Evolutionary conservation across 2,329 filamentous ascomycete genomes (phyloP), one percentile per base, ranked within the genome.

Genomic region (Aotearoamyces nothofagi): DNA sequence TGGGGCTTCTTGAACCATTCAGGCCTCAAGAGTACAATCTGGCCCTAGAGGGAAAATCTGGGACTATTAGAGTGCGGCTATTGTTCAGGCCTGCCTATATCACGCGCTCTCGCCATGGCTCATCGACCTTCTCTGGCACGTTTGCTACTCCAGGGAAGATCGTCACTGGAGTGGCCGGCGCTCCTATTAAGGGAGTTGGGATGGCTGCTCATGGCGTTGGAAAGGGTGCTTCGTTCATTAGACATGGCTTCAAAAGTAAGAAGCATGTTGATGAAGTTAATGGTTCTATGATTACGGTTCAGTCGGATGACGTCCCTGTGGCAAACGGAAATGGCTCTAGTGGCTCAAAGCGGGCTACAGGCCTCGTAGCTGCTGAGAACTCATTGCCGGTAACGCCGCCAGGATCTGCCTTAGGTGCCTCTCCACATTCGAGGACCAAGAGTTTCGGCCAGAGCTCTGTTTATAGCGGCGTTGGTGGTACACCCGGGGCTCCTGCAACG

Each of bases 71-170:
- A 26, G 54, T 98, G 36, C 79, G 82, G 40, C 67, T 98, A 49
- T 60, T 96, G 14, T 98, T 98, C 71, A 83, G 83, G 36, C 83
- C 90, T 9, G 76, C 83, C 49, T 98, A 96, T 47, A 78, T 98
- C 35, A 79, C 78, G 9, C 75, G 90, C 31, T 69, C 79, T 9
- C 70, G 84, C 27, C 82, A 94, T 53, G 90, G 90, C 29, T 90
- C 84, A 0, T 84, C 84, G 1, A 94, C 87, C 1, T 93, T 98
- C 58, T 77, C 78, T 1, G 86, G 86, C 17, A 92, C 84, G 1
- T 94, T 96, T 50, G 78, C 76, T 4, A 66, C 75, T 1, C 83
- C 90, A 15, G 81, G 81, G 26, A 86, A 86, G 55, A 84, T 98
- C 34, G 80, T 96, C 33, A 78, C 74, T 9, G 72, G 73, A 37